Conservation (phyloP, 1,139 yeast genomes). For the Blastobotrys serpentis region DNA sequence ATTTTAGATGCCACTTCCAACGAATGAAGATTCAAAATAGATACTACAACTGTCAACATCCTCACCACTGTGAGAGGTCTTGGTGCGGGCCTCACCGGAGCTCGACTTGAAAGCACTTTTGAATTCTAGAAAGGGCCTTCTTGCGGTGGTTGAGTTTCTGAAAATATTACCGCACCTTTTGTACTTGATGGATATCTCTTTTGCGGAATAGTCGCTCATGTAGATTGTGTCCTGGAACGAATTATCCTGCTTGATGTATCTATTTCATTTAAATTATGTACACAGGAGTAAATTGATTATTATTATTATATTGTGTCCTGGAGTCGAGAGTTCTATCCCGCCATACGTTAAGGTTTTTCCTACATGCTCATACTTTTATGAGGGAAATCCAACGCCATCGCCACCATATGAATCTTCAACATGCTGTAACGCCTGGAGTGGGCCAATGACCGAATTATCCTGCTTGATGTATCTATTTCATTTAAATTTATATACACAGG, state of each 20-base stretch:
- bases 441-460: not conserved
- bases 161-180: not conserved
- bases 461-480: not conserved
- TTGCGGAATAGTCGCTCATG: constrained; percentile 7
- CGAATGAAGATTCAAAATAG: too few relatives aligned
- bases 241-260: too few relatives aligned
- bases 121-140: not conserved
- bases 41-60: not conserved
- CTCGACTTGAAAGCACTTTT: constrained; percentile 1
- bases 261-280: too few relatives aligned
- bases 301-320: too few relatives aligned
- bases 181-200: constrained; percentile 4
- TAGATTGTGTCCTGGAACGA: not conserved
- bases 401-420: not conserved
- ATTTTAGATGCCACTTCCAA: not conserved
- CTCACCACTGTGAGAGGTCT: not conserved
- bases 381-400: not conserved
- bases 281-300: too few relatives aligned
- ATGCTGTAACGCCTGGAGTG: not conserved
- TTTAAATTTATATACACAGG: not conserved
- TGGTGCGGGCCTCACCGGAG: not conserved
- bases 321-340: not conserved
- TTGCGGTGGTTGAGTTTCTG: constrained; percentile 1
- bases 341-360: not conserved
- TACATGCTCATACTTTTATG: not conserved